A percentile compares a stretch with the other conserved stretches of the same genome.
Evolutionary conservation across 441 rosid genomes (phyloP).

Genomic region (Corymbia calophylla): DNA sequence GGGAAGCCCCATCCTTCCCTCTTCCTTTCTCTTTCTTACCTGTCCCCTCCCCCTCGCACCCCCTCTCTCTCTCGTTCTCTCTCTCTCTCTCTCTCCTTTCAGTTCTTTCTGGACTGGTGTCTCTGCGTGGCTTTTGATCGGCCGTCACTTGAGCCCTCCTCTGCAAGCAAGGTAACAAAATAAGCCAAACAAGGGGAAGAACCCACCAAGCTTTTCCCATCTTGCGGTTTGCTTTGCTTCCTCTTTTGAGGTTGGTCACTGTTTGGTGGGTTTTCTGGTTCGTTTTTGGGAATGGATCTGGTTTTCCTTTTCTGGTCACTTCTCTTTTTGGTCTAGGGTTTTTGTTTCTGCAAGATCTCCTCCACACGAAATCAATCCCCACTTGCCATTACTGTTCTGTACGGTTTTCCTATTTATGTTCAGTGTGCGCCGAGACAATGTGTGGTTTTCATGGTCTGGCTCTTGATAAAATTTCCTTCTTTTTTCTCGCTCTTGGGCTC

Average conservation of each 20-base stretch:
- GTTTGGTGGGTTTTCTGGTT: background rate
- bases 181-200: background rate
- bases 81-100: background rate
- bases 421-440: background rate
- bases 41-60: background rate
- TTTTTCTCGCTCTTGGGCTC: background rate
- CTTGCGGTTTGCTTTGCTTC: background rate
- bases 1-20: slow-evolving; percentile 16
- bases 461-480: background rate
- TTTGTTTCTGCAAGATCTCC: background rate
- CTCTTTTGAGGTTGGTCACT: background rate
- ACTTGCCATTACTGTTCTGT: background rate
- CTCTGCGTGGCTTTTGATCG: background rate
- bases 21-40: slow-evolving; percentile 27
- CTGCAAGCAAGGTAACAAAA: slow-evolving; percentile 5
- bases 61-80: background rate
- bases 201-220: background rate
- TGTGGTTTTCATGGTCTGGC: background rate
- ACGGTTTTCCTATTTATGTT: background rate
- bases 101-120: background rate
- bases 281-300: slow-evolving; percentile 27
- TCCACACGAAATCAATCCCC: background rate
- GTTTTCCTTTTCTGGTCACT: slow-evolving; percentile 9
- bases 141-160: background rate
- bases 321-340: slow-evolving; percentile 10